Percentiles rank a stretch among this genome's conserved stretches.
These are phyloP conservation scores for Gyromitra esculenta DNA, from an alignment of 2,329 filamentous ascomycete species.

Conservation along the genomic window DNA sequence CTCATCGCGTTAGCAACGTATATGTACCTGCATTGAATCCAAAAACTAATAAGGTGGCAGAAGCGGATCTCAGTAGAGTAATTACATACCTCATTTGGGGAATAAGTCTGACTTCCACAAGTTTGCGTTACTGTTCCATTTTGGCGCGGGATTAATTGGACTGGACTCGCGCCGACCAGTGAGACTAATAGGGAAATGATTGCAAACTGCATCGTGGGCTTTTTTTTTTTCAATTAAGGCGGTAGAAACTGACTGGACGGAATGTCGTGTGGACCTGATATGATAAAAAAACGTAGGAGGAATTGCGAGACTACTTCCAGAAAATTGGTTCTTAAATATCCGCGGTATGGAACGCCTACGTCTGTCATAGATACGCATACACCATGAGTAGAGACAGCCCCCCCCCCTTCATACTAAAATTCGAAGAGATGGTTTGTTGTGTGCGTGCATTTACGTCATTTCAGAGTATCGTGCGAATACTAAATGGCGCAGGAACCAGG, in stretches of 20 bases:
- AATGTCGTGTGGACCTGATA: background rate
- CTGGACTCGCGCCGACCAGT: constrained; percentile 1
- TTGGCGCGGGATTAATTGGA: constrained; percentile 7
- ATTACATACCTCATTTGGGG: constrained; percentile 10
- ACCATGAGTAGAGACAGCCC: background rate
- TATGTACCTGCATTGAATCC: background rate
- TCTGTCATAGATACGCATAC: constrained; percentile 11
- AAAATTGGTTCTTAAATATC: constrained; percentile 9
- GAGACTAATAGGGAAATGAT: constrained; percentile 1
- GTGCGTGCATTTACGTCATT: background rate
- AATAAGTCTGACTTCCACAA: constrained; percentile 25
- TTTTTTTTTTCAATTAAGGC: background rate
- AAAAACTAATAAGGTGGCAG: background rate
- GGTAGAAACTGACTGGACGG: background rate
- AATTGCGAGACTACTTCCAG: background rate
- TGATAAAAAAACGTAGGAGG: background rate
- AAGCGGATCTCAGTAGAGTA: background rate
- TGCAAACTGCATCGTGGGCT: constrained; percentile 11
- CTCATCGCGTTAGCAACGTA: background rate
- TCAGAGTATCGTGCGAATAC: background rate
- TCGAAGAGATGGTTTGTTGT: background rate
- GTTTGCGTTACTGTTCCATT: constrained; percentile 4
- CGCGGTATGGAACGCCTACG: background rate
- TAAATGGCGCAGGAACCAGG: background rate
- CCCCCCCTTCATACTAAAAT: background rate